These are phyloP conservation scores for Penicillium sp. DNA, from an alignment of 2,329 filamentous ascomycete genomes.

Conservation along the genomic window DNA sequence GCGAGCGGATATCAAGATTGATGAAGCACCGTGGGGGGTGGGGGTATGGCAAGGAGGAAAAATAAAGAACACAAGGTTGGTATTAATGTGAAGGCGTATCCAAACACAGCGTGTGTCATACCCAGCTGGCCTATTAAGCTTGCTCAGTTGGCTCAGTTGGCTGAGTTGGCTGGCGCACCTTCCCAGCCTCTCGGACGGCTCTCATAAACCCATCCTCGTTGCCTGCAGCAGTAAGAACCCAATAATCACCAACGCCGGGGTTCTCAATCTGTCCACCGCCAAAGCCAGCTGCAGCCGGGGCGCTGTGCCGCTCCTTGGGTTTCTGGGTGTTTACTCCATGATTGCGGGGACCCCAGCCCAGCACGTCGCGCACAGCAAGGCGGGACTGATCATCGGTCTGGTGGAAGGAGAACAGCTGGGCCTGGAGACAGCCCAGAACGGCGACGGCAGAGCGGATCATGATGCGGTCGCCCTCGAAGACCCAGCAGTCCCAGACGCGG, in stretches of 20 bases:
- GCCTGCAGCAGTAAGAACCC: constrained; percentile 40
- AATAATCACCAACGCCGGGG: constrained; percentile 42
- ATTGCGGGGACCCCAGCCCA: constrained; percentile 40
- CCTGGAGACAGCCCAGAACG: constrained; percentile 44
- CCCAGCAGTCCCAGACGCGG: constrained; percentile 62
- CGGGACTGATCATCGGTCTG: constrained; percentile 40
- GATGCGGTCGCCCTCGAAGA: constrained; percentile 59
- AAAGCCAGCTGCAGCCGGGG: constrained; percentile 37
- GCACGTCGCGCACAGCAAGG: constrained; percentile 33
- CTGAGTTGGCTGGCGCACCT: constrained; percentile 32
- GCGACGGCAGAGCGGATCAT: constrained; percentile 49
- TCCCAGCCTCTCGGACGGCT: constrained; percentile 45
- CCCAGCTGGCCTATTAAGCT: not conserved
- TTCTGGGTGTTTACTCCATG: constrained; percentile 30
- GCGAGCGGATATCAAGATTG: constrained; percentile 6
- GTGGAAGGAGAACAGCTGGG: constrained; percentile 43
- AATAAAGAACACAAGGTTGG: not conserved
- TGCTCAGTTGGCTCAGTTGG: constrained; percentile 21
- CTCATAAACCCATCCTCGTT: constrained; percentile 46
- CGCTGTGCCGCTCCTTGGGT: constrained; percentile 39
- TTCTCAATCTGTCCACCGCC: constrained; percentile 39
- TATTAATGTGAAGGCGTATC: not conserved
- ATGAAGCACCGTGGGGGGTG: not conserved
- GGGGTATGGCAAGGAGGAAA: not conserved
- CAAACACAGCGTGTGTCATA: not conserved